Evolutionary conservation across 768 basidiomycete genomes (phyloP).

Genomic region (Lentinula lateritia): DNA sequence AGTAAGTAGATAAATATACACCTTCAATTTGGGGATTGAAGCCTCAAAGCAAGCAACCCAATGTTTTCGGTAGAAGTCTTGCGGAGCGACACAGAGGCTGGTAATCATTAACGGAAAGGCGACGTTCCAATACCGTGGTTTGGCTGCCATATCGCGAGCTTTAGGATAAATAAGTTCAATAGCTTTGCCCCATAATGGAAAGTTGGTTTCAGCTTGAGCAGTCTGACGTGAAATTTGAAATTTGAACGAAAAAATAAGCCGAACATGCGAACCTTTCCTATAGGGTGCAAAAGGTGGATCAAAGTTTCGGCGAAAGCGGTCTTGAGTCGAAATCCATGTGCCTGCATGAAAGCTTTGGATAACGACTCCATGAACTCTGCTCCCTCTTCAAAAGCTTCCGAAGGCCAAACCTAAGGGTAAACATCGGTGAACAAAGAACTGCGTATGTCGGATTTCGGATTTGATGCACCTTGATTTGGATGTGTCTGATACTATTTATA

Average conservation of each 20-base stretch:
- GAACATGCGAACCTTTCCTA: constrained; percentile 60
- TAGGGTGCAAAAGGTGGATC: constrained; percentile 73
- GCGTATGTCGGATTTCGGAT: not conserved
- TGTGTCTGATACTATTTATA: constrained; percentile 72
- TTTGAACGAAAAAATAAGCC: not conserved
- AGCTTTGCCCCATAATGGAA: constrained; percentile 91
- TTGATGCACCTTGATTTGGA: constrained; percentile 68
- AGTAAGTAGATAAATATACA: constrained; percentile 19
- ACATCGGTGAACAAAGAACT: not conserved
- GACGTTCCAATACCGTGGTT: constrained; percentile 84
- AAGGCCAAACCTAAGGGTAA: constrained; percentile 75
- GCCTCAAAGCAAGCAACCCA: constrained; percentile 75
- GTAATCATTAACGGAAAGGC: constrained; percentile 84
- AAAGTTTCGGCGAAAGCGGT: constrained; percentile 82
- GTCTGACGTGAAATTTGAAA: constrained; percentile 41
- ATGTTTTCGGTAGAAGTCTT: constrained; percentile 77
- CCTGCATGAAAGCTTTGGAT: constrained; percentile 76
- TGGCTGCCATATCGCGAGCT: constrained; percentile 78
- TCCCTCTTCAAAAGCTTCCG: constrained; percentile 88
- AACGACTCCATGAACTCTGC: constrained; percentile 86
- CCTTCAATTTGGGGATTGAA: constrained; percentile 77
- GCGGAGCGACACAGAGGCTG: constrained; percentile 81
- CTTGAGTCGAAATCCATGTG: constrained; percentile 81
- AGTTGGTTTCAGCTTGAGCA: constrained; percentile 93
- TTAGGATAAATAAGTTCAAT: constrained; percentile 80